Conservation (phyloP, 257 asterid genomes). For the Forsythia suspensa region DNA sequence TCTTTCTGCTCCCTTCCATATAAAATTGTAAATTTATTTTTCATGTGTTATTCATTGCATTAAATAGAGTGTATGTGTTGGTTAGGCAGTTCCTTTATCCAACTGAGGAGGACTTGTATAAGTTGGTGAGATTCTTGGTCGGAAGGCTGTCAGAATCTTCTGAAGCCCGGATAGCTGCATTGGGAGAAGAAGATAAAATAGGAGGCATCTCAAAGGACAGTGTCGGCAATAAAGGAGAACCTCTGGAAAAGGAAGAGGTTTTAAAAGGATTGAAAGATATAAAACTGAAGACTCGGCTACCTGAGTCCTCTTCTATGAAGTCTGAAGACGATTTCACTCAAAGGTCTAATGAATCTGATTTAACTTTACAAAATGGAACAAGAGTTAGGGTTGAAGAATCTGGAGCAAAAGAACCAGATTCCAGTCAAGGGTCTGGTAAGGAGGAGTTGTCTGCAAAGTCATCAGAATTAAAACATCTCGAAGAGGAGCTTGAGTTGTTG, state of each 20-base stretch:
- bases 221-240: constrained; percentile 16
- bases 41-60: constrained; percentile 11
- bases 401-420: constrained; percentile 9
- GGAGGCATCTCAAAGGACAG: constrained; percentile 15
- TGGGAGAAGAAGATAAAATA: constrained; percentile 16
- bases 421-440: neutral
- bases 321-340: constrained; percentile 13
- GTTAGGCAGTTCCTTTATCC: constrained; percentile 82
- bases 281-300: constrained; percentile 18
- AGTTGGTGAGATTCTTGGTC: constrained; percentile 59
- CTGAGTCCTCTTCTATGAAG: constrained; percentile 7
- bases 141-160: constrained; percentile 49
- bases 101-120: constrained; percentile 64
- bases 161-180: constrained; percentile 21
- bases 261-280: constrained; percentile 20
- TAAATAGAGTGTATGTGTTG: constrained; percentile 31
- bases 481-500: constrained; percentile 43
- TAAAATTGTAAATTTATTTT: neutral
- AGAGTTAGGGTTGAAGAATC: constrained; percentile 21
- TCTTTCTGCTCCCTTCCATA: neutral
- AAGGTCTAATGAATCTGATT: constrained; percentile 19
- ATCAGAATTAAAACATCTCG: constrained; percentile 30
- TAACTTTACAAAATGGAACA: constrained; percentile 11
- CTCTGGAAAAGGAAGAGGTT: constrained; percentile 26
- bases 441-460: constrained; percentile 30